phyloP scores from a whole-genome alignment of 1,284 basidiomycete species.

The Cryptococcus jaspeensis region DNA sequence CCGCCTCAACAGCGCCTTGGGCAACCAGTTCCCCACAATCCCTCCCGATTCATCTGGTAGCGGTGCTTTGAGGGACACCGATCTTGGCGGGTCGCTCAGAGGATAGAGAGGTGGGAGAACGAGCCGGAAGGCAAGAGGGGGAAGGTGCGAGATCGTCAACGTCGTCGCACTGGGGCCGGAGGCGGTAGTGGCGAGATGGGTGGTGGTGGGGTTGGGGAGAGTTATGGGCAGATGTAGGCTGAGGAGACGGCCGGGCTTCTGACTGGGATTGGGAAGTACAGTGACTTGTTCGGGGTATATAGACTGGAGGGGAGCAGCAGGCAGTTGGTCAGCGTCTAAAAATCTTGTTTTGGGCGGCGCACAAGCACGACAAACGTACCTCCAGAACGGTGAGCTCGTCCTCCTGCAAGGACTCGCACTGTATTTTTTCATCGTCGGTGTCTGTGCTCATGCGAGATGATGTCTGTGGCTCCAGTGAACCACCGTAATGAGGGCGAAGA shows the following conservation, averaged over 20 bases:
- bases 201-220: constrained; percentile 12
- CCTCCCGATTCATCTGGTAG: constrained; percentile 10
- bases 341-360: not conserved
- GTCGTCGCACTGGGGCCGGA: constrained; percentile 10
- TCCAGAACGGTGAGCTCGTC: constrained; percentile 39
- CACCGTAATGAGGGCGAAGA: too few species aligned
- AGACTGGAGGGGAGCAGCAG: constrained; percentile 19
- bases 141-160: constrained; percentile 32
- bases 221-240: constrained; percentile 30
- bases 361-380: constrained; percentile 15
- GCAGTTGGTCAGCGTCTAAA: not conserved
- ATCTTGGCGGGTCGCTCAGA: constrained; percentile 11
- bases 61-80: constrained; percentile 18
- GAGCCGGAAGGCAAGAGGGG: constrained; percentile 27
- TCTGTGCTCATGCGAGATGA: too few species aligned
- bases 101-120: constrained; percentile 36
- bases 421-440: too few species aligned
- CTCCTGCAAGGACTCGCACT: constrained; percentile 24
- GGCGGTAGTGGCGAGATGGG: constrained; percentile 3
- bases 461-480: too few species aligned
- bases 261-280: constrained; percentile 13
- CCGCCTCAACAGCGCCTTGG: not conserved
- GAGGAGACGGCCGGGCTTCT: constrained; percentile 20
- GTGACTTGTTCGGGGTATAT: constrained; percentile 33
- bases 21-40: constrained; percentile 24